A percentile compares a stretch with the other conserved stretches of the same genome.
Evolutionary conservation across 805 yeast species (phyloP).

Genomic region (Debaryomyces maramus): DNA sequence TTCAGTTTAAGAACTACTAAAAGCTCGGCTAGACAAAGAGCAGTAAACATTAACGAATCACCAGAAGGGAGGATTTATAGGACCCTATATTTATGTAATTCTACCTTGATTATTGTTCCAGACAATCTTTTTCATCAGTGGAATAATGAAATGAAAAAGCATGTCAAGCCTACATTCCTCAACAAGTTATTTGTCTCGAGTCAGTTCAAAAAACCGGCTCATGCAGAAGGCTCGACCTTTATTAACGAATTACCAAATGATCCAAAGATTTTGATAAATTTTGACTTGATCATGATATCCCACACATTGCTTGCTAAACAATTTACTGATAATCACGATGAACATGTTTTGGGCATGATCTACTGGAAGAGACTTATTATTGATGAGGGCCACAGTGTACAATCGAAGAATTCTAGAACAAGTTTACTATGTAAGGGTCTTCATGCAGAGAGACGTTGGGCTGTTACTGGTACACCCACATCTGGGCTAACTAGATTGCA

Average conservation of each 20-base stretch:
- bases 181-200: conserved; percentile 31
- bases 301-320: conserved; percentile 47
- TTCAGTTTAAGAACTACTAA: conserved; percentile 20
- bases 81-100: conserved; percentile 44
- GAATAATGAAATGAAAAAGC: conserved; percentile 59
- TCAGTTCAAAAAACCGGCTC: conserved; percentile 25
- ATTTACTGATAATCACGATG: conserved; percentile 19
- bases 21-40: conserved; percentile 14
- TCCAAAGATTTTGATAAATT: conserved; percentile 36
- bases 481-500: conserved; percentile 63
- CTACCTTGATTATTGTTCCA: conserved; percentile 64
- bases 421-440: conserved; percentile 50
- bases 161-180: conserved; percentile 42
- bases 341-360: conserved; percentile 40
- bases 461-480: conserved; percentile 76
- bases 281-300: conserved; percentile 56
- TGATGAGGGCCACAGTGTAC: conserved; percentile 76
- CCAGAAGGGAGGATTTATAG: conserved; percentile 21
- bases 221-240: conserved; percentile 15
- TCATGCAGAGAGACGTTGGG: conserved; percentile 65
- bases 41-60: conserved; percentile 10
- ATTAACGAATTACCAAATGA: conserved; percentile 20
- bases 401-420: conserved; percentile 49
- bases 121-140: conserved; percentile 69
- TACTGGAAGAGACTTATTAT: conserved; percentile 71